Conservation (phyloP, 2,329 filamentous ascomycete species). For the Paraphaeosphaeria sporulosa region DNA sequence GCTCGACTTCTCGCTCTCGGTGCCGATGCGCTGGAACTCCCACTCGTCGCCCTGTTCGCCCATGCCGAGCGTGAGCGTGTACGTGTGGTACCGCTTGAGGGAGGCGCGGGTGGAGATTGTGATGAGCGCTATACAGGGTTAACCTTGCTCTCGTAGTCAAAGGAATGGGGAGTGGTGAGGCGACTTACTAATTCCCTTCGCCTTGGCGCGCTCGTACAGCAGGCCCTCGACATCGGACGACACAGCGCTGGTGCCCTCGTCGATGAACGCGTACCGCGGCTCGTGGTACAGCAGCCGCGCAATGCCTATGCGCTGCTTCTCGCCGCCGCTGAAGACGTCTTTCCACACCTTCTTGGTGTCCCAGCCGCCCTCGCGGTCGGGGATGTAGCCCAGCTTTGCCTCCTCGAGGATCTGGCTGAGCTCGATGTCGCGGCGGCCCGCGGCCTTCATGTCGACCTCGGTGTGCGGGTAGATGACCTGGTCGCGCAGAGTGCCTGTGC, state of each 20-base stretch:
- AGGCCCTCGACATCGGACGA: conserved; percentile 93
- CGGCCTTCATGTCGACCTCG: conserved; percentile 89
- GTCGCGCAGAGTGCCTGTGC: conserved; percentile 89
- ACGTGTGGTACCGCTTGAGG: conserved; percentile 94
- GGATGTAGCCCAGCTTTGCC: conserved; percentile 86
- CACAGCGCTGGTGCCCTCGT: conserved; percentile 94
- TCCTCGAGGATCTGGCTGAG: conserved; percentile 81
- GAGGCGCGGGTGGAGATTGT: conserved; percentile 95
- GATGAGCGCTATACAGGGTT: conserved; percentile 71
- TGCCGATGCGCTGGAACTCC: conserved; percentile 93
- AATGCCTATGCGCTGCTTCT: conserved; percentile 95
- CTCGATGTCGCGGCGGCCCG: conserved; percentile 78
- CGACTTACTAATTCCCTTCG: conserved; percentile 85
- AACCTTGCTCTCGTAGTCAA: neutral
- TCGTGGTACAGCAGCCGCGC: conserved; percentile 93
- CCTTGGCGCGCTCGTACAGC: conserved; percentile 91
- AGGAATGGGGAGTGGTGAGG: neutral
- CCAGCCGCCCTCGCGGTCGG: conserved; percentile 93
- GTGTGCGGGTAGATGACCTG: conserved; percentile 98
- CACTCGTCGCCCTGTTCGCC: conserved; percentile 85
- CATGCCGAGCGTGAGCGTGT: conserved; percentile 83
- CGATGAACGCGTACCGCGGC: conserved; percentile 90
- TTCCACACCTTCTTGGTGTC: conserved; percentile 98
- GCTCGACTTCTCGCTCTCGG: conserved; percentile 88
- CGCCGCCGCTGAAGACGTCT: conserved; percentile 93